Conservation (phyloP, 2,329 filamentous ascomycete genomes). For the Colletotrichum camelliae region DNA sequence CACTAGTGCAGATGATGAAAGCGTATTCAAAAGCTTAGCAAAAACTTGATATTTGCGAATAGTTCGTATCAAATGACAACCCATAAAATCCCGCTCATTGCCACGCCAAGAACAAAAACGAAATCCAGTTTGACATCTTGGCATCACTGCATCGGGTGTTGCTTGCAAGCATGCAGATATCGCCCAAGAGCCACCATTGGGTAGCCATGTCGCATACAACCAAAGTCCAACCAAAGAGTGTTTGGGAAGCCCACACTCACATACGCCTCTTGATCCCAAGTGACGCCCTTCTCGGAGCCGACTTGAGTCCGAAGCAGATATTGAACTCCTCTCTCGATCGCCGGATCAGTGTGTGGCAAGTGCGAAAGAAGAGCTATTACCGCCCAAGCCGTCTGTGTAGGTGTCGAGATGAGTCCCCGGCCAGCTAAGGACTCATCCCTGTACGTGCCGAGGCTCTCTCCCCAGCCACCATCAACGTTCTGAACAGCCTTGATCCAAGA, state of each 20-base stretch:
- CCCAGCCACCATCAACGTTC: slow-evolving; percentile 1
- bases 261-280: slow-evolving; percentile 2
- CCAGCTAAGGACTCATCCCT: background rate
- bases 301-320: background rate
- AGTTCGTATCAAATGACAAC: background rate
- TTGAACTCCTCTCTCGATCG: background rate
- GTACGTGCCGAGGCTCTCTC: background rate
- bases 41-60: background rate
- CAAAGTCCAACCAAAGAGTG: slow-evolving; percentile 1
- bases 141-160: background rate
- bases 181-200: slow-evolving; percentile 2
- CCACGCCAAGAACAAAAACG: background rate
- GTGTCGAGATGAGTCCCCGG: background rate
- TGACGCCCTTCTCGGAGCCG: background rate
- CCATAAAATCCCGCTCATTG: background rate
- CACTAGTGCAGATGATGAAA: background rate
- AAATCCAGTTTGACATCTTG: background rate
- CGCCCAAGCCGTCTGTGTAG: background rate
- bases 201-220: background rate
- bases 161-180: background rate
- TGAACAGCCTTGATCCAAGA: background rate
- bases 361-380: background rate
- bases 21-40: background rate
- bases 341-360: background rate
- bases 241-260: slow-evolving; percentile 1